Evolutionary conservation across 2,329 filamentous ascomycete genomes (phyloP).

Genomic region (Niveomyces coronatus): DNA sequence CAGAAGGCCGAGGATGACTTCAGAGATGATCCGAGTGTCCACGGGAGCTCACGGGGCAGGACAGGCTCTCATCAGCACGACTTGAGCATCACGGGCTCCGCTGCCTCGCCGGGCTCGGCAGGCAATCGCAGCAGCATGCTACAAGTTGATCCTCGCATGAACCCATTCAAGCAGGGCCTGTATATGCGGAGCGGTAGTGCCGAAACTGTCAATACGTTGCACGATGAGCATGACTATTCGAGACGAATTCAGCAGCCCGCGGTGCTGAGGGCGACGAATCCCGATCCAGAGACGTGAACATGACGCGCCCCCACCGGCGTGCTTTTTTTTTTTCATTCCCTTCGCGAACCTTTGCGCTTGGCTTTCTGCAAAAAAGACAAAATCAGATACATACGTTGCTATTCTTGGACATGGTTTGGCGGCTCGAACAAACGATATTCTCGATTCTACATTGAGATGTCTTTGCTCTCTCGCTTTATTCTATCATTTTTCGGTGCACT

Average conservation of each 20-base stretch:
- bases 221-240: conserved; percentile 57
- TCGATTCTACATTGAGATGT: conserved; percentile 4
- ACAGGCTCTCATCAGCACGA: conserved; percentile 33
- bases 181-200: conserved; percentile 49
- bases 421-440: neutral
- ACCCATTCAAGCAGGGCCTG: conserved; percentile 47
- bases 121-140: conserved; percentile 43
- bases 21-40: conserved; percentile 34
- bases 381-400: neutral
- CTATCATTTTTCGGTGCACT: neutral
- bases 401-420: conserved; percentile 5
- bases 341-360: too few species aligned
- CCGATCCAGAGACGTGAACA: conserved; percentile 33
- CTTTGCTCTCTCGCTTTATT: too few species aligned
- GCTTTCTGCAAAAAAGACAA: too few species aligned
- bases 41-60: conserved; percentile 41
- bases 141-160: conserved; percentile 52
- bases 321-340: neutral
- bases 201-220: conserved; percentile 53
- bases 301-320: neutral
- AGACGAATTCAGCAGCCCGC: conserved; percentile 44
- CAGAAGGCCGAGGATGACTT: conserved; percentile 31
- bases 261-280: conserved; percentile 53
- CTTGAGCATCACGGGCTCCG: conserved; percentile 25
- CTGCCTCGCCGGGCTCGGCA: conserved; percentile 24